A percentile compares a stretch with the other conserved stretches of the same genome.
Conservation (phyloP, 352 stramenopile genomes). For the Pythium sp. region DNA sequence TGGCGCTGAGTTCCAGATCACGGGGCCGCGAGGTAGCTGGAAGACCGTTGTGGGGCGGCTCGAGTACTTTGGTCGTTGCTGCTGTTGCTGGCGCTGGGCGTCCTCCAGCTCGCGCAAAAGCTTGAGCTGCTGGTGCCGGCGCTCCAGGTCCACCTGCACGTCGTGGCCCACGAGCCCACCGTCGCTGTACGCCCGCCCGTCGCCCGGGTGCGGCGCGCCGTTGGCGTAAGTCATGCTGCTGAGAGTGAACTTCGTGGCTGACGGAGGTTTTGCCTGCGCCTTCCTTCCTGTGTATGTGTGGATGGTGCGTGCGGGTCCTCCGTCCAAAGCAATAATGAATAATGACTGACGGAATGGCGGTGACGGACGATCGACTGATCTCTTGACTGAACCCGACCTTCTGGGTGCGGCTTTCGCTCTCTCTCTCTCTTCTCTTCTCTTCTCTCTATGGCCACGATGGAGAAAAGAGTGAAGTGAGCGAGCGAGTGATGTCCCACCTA, state of each 20-base stretch:
- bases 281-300: too few species aligned
- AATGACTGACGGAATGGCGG: background rate
- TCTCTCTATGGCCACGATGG: background rate
- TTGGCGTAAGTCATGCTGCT: constrained; percentile 9
- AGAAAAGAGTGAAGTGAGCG: background rate
- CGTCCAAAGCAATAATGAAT: constrained; percentile 4
- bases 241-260: background rate
- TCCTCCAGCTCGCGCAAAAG: constrained; percentile 3
- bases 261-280: too few species aligned
- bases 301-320: background rate
- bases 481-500: background rate
- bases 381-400: background rate
- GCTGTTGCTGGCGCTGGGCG: background rate
- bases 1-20: constrained; percentile 12
- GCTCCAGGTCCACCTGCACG: constrained; percentile 3
- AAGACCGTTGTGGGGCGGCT: background rate
- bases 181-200: constrained; percentile 1
- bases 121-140: constrained; percentile 9
- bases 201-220: constrained; percentile 1
- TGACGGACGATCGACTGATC: background rate
- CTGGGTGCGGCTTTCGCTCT: background rate
- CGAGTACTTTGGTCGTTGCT: background rate
- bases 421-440: background rate
- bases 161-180: constrained; percentile 5
- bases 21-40: background rate